Evolutionary conservation across 495 filamentous ascomycete species (phyloP).

Genomic region (Eremomyces bilateralis): DNA sequence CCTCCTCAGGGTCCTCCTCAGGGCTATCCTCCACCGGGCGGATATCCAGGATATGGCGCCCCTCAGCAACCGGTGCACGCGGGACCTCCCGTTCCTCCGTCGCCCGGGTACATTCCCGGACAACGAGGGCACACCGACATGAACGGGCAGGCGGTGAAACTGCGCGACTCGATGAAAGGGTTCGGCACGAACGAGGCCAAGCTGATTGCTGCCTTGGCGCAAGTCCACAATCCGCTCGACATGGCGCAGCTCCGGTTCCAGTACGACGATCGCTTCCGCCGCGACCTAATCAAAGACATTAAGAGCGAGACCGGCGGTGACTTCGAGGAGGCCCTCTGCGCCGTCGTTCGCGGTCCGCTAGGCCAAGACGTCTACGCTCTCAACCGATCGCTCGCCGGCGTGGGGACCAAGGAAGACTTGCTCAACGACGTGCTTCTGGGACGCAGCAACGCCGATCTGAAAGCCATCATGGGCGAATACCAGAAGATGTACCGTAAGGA

Average conservation of each 20-base stretch:
- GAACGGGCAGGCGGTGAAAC: constrained; percentile 37
- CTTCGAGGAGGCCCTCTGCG: constrained; percentile 45
- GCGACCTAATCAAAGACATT: constrained; percentile 51
- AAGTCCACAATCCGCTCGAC: constrained; percentile 43
- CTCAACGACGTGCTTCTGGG: constrained; percentile 73
- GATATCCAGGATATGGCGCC: no score
- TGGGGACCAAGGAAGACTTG: constrained; percentile 67
- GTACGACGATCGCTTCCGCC: constrained; percentile 34
- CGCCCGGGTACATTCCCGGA: no score
- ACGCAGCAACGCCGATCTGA: constrained; percentile 63
- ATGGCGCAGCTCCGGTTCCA: constrained; percentile 43
- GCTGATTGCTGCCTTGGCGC: constrained; percentile 42
- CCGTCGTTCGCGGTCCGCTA: constrained; percentile 57
- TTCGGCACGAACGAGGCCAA: constrained; percentile 69
- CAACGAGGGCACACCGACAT: no score
- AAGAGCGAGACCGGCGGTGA: constrained; percentile 53
- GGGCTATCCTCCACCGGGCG: no score
- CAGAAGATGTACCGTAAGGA: constrained; percentile 34
- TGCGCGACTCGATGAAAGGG: constrained; percentile 75
- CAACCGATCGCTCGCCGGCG: constrained; percentile 44
- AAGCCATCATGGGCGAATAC: constrained; percentile 60
- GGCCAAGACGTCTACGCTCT: constrained; percentile 43
- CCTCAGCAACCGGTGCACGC: no score
- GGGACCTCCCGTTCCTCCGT: no score
- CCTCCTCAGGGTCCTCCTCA: no score